Base-by-base conservation (phyloP, 1,284 basidiomycete species). In the Earliella scabrosa region DNA sequence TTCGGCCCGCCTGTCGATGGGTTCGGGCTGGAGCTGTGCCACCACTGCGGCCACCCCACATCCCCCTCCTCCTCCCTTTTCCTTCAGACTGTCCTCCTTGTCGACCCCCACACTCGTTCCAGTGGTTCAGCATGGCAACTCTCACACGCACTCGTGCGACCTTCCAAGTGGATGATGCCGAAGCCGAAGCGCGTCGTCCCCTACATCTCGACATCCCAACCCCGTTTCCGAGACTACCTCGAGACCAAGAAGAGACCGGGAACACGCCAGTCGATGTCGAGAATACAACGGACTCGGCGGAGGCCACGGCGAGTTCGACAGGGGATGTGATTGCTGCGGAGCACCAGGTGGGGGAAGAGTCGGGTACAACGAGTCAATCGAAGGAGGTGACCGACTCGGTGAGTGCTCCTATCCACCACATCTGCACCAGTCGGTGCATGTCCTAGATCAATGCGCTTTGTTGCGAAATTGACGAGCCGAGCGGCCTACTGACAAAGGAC, bases 161-260 rank as follows among this genome's bases (percentile, higher is more conserved):
- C 20, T 38, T 55, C 32, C 45, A 54, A 16, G 23, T 45, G 5
- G 50, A 45, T 9, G 54, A 57, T 10, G 34, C 27, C 13, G 45
- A 35, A 23, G 45, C 50, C 4, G 54, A 58, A 41, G 29, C 34
- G 16, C 60, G 45, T 13, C 56, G 56, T 36, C 59, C 58, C 8
- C 49, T 68, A 16, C 61, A 58, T 29, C 52, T 63, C 10, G 62
- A 64, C 56, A 64, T 77, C 9, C 76, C 75, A 16, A 59, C 66
- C 3, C 76, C 76, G 0, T 77, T 77, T 41, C 76, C 75, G 6
- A 59, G 47, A 23, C 24, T 54, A 11, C 26, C 45, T 4, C 27
- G n/a, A n/a, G n/a, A 23, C 23, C n/a, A 43, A 18, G 8, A 20
- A 38, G 39, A 41, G 7, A 14, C 14, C 14, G 23, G 27, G 2